Percentiles rank a stretch among this genome's conserved stretches.
These are phyloP conservation scores for Craterostigma plantagineum DNA, from an alignment of 257 asterid species.

Conservation along the genomic window DNA sequence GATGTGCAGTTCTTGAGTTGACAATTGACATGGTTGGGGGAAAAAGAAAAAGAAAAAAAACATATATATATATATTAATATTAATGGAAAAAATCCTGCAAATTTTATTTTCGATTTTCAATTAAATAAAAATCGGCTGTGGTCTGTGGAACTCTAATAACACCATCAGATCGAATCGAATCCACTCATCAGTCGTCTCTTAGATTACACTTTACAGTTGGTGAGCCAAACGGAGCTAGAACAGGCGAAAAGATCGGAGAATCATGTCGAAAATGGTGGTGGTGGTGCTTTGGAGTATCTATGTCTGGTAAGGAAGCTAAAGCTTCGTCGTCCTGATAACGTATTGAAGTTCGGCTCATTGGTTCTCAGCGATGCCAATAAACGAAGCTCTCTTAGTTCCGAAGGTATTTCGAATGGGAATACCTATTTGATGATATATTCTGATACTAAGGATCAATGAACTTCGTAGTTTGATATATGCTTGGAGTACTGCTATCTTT, in stretches of 20 bases:
- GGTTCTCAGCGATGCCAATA: slow-evolving; percentile 58
- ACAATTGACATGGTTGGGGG: no score
- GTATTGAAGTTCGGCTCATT: slow-evolving; percentile 56
- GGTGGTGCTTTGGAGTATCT: slow-evolving; percentile 98
- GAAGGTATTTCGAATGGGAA: slow-evolving; percentile 30
- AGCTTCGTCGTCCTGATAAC: slow-evolving; percentile 77
- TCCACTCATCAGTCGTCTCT: no score
- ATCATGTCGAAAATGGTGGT: slow-evolving; percentile 87
- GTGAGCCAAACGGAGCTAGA: slow-evolving; percentile 92
- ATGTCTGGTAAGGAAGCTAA: slow-evolving; percentile 73
- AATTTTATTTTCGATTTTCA: no score
- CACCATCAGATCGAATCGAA: no score
- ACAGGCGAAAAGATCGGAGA: slow-evolving; percentile 65
- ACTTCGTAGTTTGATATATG: no score
- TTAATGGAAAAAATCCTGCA: no score
- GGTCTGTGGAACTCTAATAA: no score
- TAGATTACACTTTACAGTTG: slow-evolving; percentile 23
- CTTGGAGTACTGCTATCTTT: background rate
- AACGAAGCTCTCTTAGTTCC: slow-evolving; percentile 85
- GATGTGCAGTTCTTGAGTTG: no score
- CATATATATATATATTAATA: no score
- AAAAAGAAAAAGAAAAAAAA: no score
- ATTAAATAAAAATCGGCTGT: no score
- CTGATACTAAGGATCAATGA: background rate
- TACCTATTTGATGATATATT: background rate